Evolutionary conservation across 148 eudicot genomes (phyloP), one percentile per base, ranked within the genome.

Genomic region (Rhododendron vialii): DNA sequence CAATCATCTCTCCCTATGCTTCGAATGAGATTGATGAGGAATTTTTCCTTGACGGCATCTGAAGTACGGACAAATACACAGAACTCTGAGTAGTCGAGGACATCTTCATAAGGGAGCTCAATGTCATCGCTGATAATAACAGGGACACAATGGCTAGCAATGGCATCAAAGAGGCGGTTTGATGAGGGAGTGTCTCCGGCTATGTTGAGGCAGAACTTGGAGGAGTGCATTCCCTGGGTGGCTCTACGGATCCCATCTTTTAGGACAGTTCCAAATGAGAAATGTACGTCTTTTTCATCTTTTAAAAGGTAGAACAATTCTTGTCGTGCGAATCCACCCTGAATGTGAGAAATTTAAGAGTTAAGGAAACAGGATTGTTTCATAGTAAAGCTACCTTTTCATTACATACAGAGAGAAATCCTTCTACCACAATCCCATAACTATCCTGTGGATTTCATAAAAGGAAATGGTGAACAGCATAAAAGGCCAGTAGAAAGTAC

Each of bases 181-280:
- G 99, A 97, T 22, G 99, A 95, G 7, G 99, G 99, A 35, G 99
- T 97, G 88, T 95, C 99, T 7, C 99, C 99, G 0, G 99, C 99
- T 90, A 97, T 94, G 91, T 95, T 94, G 89, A 97, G 98, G 90
- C 99, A 97, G 85, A 93, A 97, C 86, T 95, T 97, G 45, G 99
- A 95, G 76, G 95, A 82, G 78, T 89, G 98, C 99, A 97, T 97
- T 30, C 99, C 99, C 45, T 89, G 73, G 74, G 93, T 89, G 5
- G 99, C 97, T 61, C 89, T 90, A 14, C 43, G 91, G 71, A 95
- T 86, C 17, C 99, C 99, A 47, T 90, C 94, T 77, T 89, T 93
- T 78, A 92, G 94, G 86, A 93, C 87, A 83, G 92, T 95, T 71
- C 99, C 99, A 50, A 95, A 95, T 30, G 95, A 79, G 83, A 97